phyloP scores from a whole-genome alignment of 257 asterid species.

The Leonotis leonurus region DNA sequence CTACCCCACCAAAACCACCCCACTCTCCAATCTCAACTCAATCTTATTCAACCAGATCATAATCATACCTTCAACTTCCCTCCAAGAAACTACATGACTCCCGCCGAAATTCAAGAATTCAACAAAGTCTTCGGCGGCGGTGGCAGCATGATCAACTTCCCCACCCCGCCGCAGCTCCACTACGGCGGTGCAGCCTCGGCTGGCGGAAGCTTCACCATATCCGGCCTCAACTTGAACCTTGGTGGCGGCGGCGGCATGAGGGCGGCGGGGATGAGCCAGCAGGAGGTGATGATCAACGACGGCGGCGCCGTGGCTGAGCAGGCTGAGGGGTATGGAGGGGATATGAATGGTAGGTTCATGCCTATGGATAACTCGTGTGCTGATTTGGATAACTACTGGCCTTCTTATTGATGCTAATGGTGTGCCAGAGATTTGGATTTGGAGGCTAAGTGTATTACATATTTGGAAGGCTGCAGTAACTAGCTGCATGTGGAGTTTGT shows the following conservation, averaged over 20 bases:
- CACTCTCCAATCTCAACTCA: constrained; percentile 38
- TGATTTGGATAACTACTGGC: constrained; percentile 66
- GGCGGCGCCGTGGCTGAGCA: constrained; percentile 13
- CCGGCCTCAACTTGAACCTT: constrained; percentile 70
- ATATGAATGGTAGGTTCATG: constrained; percentile 41
- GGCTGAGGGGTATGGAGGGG: constrained; percentile 34
- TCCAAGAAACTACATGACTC: constrained; percentile 41
- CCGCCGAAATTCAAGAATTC: constrained; percentile 54
- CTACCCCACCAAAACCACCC: constrained; percentile 28
- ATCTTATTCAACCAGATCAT: constrained; percentile 35
- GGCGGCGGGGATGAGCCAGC: constrained; percentile 34
- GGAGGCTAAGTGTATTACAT: constrained; percentile 19
- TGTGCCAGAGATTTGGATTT: neutral
- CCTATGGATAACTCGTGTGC: constrained; percentile 53
- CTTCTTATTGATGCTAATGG: constrained; percentile 26
- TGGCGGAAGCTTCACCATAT: constrained; percentile 50
- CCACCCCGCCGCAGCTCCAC: constrained; percentile 39
- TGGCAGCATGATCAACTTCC: constrained; percentile 33
- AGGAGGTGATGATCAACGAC: constrained; percentile 33
- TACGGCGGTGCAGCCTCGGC: constrained; percentile 14
- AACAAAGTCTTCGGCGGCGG: constrained; percentile 25
- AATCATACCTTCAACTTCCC: constrained; percentile 43
- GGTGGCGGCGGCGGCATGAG: constrained; percentile 39
- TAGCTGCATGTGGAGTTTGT: neutral
- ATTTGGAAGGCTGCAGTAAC: neutral